These are phyloP conservation scores for Nakaseomyces glabratus DNA, from an alignment of 1,139 yeast genomes.

Conservation along the genomic window DNA sequence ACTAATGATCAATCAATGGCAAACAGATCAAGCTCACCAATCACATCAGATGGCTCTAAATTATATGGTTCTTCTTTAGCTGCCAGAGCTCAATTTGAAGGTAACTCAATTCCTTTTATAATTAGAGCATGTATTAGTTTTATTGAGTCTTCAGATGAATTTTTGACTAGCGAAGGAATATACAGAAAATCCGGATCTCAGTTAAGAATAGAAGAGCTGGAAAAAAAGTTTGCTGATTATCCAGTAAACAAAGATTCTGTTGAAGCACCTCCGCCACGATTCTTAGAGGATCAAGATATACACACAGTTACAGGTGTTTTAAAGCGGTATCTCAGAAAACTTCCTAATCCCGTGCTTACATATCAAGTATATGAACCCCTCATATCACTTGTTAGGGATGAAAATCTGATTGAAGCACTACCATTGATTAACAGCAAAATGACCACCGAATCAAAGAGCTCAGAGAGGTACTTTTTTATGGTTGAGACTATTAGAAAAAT, in stretches of 20 bases:
- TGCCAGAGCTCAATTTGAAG: conserved; percentile 52
- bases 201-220: conserved; percentile 34
- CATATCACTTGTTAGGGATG: conserved; percentile 40
- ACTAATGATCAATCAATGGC: conserved; percentile 12
- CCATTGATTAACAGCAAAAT: conserved; percentile 4
- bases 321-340: conserved; percentile 73
- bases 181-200: conserved; percentile 91
- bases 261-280: conserved; percentile 1
- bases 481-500: conserved; percentile 33
- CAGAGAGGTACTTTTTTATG: conserved; percentile 13
- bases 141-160: conserved; percentile 63
- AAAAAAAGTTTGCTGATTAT: conserved; percentile 25
- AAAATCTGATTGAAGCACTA: conserved; percentile 25
- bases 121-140: conserved; percentile 67
- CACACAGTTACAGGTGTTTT: conserved; percentile 81
- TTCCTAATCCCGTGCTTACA: conserved; percentile 81
- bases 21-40: conserved; percentile 11
- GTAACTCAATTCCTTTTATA: conserved; percentile 55
- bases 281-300: conserved; percentile 50
- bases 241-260: conserved; percentile 6
- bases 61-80: conserved; percentile 38
- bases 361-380: conserved; percentile 58
- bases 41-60: conserved; percentile 15
- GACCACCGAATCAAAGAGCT: conserved; percentile 5
- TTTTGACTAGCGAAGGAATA: conserved; percentile 61